Percentiles rank a stretch among this genome's conserved stretches.
Conservation (phyloP, 768 basidiomycete species). For the Rhodosporidiobolus sp. region DNA sequence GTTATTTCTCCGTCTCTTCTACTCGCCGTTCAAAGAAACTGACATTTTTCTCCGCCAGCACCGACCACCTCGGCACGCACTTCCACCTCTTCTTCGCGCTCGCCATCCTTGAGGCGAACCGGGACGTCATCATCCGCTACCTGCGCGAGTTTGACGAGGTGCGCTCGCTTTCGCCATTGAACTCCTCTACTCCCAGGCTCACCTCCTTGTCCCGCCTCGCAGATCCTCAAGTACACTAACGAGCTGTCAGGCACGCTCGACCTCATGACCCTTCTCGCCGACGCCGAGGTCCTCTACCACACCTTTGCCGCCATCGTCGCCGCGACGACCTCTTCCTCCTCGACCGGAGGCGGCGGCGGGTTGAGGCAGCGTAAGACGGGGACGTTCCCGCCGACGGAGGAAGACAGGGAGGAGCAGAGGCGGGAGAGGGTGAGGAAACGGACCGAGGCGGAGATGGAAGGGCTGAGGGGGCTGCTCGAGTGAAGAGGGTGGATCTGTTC, state of each 20-base stretch:
- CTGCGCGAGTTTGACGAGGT: conserved; percentile 74
- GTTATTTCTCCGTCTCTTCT: conserved; percentile 3
- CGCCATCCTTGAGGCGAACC: conserved; percentile 88
- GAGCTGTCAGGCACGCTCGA: conserved; percentile 82
- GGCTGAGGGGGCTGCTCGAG: conserved; percentile 11
- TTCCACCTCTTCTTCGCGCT: conserved; percentile 82
- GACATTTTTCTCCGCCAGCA: conserved; percentile 55
- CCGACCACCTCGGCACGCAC: conserved; percentile 46
- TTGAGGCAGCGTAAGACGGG: conserved; percentile 17
- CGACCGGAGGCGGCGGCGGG: not conserved
- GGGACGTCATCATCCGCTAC: conserved; percentile 92
- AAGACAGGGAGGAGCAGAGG: conserved; percentile 20
- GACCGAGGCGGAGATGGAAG: conserved; percentile 14
- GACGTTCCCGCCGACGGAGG: conserved; percentile 27
- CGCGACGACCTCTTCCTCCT: not conserved
- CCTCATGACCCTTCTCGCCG: conserved; percentile 87
- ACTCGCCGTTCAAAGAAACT: not conserved
- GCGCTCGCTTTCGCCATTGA: conserved; percentile 36
- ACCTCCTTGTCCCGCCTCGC: conserved; percentile 52
- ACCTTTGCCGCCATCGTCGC: conserved; percentile 84
- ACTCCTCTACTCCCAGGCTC: conserved; percentile 49
- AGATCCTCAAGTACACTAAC: conserved; percentile 70
- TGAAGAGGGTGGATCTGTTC: not conserved
- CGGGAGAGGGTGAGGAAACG: conserved; percentile 11
- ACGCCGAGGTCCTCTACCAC: conserved; percentile 93